phyloP scores from a whole-genome alignment of 176 grass and related monocot species.

The Musa beccarii region DNA sequence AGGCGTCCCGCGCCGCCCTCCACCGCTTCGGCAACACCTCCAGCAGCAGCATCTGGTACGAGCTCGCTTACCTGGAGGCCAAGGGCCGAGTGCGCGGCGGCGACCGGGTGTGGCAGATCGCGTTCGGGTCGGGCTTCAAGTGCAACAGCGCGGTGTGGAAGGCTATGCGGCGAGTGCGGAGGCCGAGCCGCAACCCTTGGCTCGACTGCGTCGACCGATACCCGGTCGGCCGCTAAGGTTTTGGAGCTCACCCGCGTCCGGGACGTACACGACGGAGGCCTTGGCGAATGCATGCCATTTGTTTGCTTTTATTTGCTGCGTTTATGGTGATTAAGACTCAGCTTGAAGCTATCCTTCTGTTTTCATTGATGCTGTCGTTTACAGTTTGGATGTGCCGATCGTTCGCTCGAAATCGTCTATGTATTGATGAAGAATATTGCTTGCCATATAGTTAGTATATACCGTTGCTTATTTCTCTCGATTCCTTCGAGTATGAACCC shows the following conservation, averaged over 20 bases:
- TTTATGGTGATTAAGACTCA: no score
- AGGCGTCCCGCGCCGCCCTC: slow-evolving; percentile 73
- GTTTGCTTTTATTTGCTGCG: background rate
- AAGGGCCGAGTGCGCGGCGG: slow-evolving; percentile 70
- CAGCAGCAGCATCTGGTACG: slow-evolving; percentile 93
- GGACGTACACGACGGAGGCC: background rate
- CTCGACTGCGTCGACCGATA: slow-evolving; percentile 68
- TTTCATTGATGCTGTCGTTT: no score
- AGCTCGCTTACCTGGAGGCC: slow-evolving; percentile 78
- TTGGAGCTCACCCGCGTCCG: background rate
- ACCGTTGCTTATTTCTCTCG: no score
- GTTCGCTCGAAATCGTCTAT: no score
- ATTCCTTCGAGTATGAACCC: no score
- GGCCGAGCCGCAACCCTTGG: slow-evolving; percentile 66
- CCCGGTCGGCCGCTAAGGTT: slow-evolving; percentile 19
- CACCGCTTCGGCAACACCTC: slow-evolving; percentile 92
- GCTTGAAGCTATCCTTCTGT: no score
- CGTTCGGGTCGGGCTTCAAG: slow-evolving; percentile 93
- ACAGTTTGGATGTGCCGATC: no score
- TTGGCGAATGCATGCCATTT: background rate
- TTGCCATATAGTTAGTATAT: no score
- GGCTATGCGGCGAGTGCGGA: slow-evolving; percentile 56
- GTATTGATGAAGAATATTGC: no score
- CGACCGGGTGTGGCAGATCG: slow-evolving; percentile 94
- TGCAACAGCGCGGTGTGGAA: slow-evolving; percentile 95